Evolutionary conservation across 169 alveolate species (phyloP).

Genomic region (Cryptosporidium felis): DNA sequence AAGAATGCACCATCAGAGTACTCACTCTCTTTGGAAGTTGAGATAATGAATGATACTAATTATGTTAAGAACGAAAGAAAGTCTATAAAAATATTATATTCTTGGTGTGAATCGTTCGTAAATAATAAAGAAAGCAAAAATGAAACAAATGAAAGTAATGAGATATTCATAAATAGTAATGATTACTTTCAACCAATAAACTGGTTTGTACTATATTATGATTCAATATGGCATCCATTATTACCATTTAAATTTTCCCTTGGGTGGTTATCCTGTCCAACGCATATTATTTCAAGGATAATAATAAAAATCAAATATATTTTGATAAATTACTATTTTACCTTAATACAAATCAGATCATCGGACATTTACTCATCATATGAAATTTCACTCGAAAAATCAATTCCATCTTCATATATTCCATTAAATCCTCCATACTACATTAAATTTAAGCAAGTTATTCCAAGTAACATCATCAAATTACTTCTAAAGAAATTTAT

Average conservation of each 20-base stretch:
- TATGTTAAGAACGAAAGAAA: background rate
- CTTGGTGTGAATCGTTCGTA: slow-evolving; percentile 50
- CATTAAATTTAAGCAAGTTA: background rate
- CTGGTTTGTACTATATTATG: slow-evolving; percentile 64
- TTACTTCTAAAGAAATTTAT: slow-evolving; percentile 8
- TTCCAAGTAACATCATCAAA: background rate
- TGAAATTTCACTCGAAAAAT: background rate
- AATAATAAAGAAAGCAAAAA: background rate
- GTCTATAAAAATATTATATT: slow-evolving; percentile 24
- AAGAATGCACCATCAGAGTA: slow-evolving; percentile 41
- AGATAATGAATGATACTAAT: slow-evolving; percentile 4
- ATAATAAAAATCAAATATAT: slow-evolving; percentile 24
- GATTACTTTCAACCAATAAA: slow-evolving; percentile 5
- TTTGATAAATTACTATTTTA: slow-evolving; percentile 11
- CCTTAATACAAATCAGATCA: slow-evolving; percentile 31
- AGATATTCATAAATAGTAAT: background rate
- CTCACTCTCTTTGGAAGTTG: slow-evolving; percentile 8
- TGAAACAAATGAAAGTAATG: background rate
- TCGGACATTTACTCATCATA: slow-evolving; percentile 29
- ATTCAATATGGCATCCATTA: slow-evolving; percentile 51
- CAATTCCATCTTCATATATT: background rate
- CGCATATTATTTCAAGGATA: slow-evolving; percentile 21
- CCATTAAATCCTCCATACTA: slow-evolving; percentile 55
- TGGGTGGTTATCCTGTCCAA: slow-evolving; percentile 64
- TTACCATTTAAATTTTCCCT: slow-evolving; percentile 51